Conservation (phyloP, 768 basidiomycete species). For the Mycena rosella region DNA sequence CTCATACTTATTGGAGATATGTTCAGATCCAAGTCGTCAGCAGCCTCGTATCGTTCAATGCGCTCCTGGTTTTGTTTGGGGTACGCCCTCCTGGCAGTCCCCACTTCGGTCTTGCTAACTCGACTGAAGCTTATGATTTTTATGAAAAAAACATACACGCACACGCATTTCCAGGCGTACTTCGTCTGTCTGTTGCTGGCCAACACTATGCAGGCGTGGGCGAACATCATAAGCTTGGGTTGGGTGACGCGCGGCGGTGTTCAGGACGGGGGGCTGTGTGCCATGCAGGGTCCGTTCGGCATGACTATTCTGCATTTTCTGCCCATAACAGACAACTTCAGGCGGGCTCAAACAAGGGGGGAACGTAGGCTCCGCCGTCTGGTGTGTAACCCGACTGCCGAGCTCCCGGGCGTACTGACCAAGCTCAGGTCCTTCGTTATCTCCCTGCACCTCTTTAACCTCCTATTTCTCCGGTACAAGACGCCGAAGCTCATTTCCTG, state of each 20-base stretch:
- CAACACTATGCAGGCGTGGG: constrained; percentile 38
- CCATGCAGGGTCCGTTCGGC: constrained; percentile 28
- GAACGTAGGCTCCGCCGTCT: constrained; percentile 56
- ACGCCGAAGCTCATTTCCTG: constrained; percentile 42
- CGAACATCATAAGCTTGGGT: constrained; percentile 34
- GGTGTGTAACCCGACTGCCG: constrained; percentile 39
- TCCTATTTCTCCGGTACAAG: constrained; percentile 52
- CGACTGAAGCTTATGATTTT: constrained; percentile 10
- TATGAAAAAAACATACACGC: constrained; percentile 26
- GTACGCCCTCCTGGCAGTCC: constrained; percentile 14
- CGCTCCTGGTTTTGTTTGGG: constrained; percentile 31
- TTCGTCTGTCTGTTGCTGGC: constrained; percentile 38
- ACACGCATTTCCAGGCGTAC: constrained; percentile 40
- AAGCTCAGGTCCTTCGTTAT: constrained; percentile 33
- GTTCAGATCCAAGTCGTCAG: constrained; percentile 30
- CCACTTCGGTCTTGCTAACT: background rate
- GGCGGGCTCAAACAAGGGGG: constrained; percentile 50
- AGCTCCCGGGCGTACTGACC: background rate
- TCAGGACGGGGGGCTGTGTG: constrained; percentile 28
- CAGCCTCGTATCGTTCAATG: constrained; percentile 35
- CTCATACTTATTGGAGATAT: background rate
- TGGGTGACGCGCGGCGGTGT: constrained; percentile 34
- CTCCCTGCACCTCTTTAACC: constrained; percentile 37
- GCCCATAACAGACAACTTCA: background rate
- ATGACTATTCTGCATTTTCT: background rate